Conservation (phyloP, 768 basidiomycete genomes). For the Boletus tomentosulus region DNA sequence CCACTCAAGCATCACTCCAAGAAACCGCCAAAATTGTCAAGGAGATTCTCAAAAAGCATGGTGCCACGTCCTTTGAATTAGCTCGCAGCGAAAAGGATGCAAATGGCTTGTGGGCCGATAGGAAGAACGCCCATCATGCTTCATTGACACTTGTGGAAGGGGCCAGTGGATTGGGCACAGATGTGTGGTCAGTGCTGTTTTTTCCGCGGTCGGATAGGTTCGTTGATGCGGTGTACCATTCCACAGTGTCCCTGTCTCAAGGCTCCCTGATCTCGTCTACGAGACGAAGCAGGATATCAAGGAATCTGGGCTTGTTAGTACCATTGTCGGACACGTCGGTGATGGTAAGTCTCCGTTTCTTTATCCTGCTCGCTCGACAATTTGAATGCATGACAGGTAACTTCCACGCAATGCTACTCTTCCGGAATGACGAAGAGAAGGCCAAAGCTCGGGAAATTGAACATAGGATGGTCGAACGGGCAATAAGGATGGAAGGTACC, state of each 20-base stretch:
- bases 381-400: slow-evolving; percentile 32
- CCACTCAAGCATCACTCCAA: slow-evolving; percentile 50
- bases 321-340: slow-evolving; percentile 74
- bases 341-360: slow-evolving; percentile 48
- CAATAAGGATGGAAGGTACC: slow-evolving; percentile 69
- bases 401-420: slow-evolving; percentile 52
- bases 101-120: slow-evolving; percentile 64
- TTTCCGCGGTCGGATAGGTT: not conserved
- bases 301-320: slow-evolving; percentile 50
- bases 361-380: not conserved
- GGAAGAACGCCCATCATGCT: slow-evolving; percentile 62
- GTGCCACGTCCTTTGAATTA: slow-evolving; percentile 62
- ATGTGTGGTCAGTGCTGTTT: slow-evolving; percentile 56
- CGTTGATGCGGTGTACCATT: not conserved
- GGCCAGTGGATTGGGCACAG: slow-evolving; percentile 61
- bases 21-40: slow-evolving; percentile 61
- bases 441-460: slow-evolving; percentile 42
- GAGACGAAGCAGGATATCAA: slow-evolving; percentile 71
- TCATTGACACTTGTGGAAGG: slow-evolving; percentile 56
- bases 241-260: slow-evolving; percentile 58
- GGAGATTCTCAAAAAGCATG: slow-evolving; percentile 56
- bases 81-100: slow-evolving; percentile 65
- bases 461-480: slow-evolving; percentile 60
- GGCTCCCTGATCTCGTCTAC: slow-evolving; percentile 57
- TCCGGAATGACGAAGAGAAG: slow-evolving; percentile 52